These are phyloP conservation scores for Oryza meridionalis DNA, from an alignment of 176 grass and related monocot species.

Conservation along the genomic window DNA sequence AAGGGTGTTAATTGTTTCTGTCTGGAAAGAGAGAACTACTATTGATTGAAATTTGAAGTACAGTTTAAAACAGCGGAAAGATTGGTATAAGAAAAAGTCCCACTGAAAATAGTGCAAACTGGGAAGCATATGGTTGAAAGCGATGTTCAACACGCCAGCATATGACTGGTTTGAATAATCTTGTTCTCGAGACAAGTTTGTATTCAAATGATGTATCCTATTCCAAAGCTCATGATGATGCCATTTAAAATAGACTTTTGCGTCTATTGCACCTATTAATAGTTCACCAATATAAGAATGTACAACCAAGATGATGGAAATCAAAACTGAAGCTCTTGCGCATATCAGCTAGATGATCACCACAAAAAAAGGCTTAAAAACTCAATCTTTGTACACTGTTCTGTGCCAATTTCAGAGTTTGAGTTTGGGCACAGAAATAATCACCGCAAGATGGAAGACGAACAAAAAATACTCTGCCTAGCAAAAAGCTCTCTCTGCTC, in stretches of 20 bases:
- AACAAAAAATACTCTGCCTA: background rate
- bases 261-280: background rate
- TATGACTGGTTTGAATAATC: background rate
- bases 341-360: background rate
- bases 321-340: background rate
- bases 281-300: background rate
- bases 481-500: no score
- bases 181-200: background rate
- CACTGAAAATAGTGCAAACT: background rate
- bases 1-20: background rate
- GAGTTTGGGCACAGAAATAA: background rate
- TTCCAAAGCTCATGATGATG: background rate
- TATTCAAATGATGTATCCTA: background rate
- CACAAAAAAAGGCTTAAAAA: background rate
- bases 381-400: background rate
- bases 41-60: background rate
- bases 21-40: background rate
- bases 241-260: background rate
- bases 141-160: background rate
- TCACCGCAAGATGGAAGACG: background rate
- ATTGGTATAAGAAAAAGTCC: background rate
- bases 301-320: background rate
- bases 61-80: background rate
- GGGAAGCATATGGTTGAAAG: background rate
- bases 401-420: background rate